Percentiles rank a stretch among this genome's conserved stretches.
Conservation (phyloP, 805 yeast genomes). For the Saccharomycopsis fodiens region DNA sequence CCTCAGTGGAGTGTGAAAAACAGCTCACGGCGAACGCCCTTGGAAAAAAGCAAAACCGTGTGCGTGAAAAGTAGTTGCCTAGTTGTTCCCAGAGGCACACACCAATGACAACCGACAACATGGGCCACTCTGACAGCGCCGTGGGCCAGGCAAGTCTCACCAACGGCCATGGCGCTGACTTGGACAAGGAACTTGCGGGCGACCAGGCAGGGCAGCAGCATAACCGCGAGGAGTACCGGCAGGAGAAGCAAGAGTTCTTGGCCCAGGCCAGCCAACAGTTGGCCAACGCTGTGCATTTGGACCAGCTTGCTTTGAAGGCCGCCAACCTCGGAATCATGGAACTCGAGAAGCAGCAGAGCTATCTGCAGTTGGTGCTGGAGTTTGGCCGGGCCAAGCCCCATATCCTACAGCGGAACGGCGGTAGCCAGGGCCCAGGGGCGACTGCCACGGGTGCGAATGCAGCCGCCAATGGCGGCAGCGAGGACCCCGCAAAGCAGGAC, state of each 20-base stretch:
- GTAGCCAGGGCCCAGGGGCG: slow-evolving; percentile 11
- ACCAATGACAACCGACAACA: background rate
- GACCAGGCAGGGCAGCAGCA: background rate
- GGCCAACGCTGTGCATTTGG: slow-evolving; percentile 2
- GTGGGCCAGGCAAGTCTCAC: background rate
- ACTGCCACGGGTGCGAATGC: slow-evolving; percentile 1
- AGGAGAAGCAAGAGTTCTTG: slow-evolving; percentile 4
- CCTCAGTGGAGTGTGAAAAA: too few species aligned
- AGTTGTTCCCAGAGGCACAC: background rate
- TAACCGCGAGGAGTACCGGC: background rate
- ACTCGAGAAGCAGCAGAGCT: background rate
- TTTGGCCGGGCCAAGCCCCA: slow-evolving; percentile 1
- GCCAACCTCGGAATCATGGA: background rate
- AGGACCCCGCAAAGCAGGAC: background rate
- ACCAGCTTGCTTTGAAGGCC: slow-evolving; percentile 3
- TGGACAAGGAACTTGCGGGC: background rate
- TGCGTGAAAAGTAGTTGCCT: background rate
- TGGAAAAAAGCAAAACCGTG: background rate
- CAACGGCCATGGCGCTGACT: background rate
- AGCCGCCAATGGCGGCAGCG: background rate
- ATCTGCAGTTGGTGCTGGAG: background rate
- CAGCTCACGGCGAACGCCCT: too few species aligned
- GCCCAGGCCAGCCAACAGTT: background rate
- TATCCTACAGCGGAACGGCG: slow-evolving; percentile 6
- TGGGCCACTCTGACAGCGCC: background rate